Evolutionary conservation across 176 grass and related monocot species (phyloP), one percentile per base, ranked within the genome.

Genomic region (Bothriochloa decipiens): DNA sequence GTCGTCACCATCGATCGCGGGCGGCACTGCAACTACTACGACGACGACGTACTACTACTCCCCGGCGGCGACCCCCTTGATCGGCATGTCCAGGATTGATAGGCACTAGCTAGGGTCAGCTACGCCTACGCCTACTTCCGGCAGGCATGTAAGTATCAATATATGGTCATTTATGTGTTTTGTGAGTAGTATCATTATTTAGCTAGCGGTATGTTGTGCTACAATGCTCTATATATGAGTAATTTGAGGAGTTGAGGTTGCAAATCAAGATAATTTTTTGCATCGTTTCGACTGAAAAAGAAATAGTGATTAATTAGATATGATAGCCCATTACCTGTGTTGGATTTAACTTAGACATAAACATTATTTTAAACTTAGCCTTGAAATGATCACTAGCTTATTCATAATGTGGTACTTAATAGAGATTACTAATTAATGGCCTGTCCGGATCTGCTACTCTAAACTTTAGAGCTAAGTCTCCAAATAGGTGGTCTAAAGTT

Each of bases 31-130:
- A 58, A 58, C 53, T 58, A 15, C 65, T 36, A 11, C 79, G 1
- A 40, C 60, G 13, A 83, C 60, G 13, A 83, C 80, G 2, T 86
- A 86, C 57, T 76, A 87, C 75, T 90, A 87, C 62, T 88, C 89
- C 22, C 65, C 89, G 4, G 65, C n/a, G 68, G 37, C 80, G 53
- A 45, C 85, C 64, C 77, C 91, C 83, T 68, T 90, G 82, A 79
- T 91, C 20, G 23, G 41, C 89, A 75, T 88, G 73, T 77, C 78
- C 52, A 83, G 88, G 74, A 70, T 88, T 40, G 85, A 88, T 74
- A 88, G 85, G 85, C 83, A 90, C 80, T 90, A 86, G 74, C 70
- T 46, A 6, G 12, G 6, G 22, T 41, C 33, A 88, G 73, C 36
- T 45, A 46, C n/a, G n/a, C n/a, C n/a, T n/a, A n/a, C n/a, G 13